Percentiles rank a stretch among this genome's conserved stretches.
Conservation (phyloP, 495 filamentous ascomycete genomes). For the Aspergillus sparsus region DNA sequence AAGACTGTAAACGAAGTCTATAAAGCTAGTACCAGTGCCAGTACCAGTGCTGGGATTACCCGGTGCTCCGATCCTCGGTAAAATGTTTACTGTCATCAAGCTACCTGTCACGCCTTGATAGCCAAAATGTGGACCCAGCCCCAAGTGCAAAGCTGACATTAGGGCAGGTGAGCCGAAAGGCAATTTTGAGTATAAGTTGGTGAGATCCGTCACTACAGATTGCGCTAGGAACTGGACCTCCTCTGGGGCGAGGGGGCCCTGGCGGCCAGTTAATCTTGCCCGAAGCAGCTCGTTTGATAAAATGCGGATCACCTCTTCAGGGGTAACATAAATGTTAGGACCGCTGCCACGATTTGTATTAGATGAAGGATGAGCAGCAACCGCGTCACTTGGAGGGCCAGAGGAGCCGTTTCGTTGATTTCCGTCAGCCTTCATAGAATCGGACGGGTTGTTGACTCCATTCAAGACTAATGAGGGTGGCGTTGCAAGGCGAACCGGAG, state of each 20-base stretch:
- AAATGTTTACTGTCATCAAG: conserved; percentile 29
- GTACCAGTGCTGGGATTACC: background rate
- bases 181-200: conserved; percentile 32
- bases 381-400: conserved; percentile 23
- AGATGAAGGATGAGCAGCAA: conserved; percentile 12
- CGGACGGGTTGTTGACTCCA: conserved; percentile 51
- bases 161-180: conserved; percentile 26
- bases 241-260: conserved; percentile 28
- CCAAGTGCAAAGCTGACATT: conserved; percentile 40
- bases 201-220: conserved; percentile 36
- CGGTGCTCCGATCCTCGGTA: conserved; percentile 11
- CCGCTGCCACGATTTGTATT: conserved; percentile 17
- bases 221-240: conserved; percentile 40
- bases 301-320: conserved; percentile 41
- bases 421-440: conserved; percentile 20
- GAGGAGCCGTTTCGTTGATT: conserved; percentile 32
- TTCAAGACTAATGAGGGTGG: conserved; percentile 72
- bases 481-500: conserved; percentile 74
- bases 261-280: conserved; percentile 33
- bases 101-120: conserved; percentile 28
- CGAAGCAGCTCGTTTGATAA: conserved; percentile 39
- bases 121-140: conserved; percentile 42
- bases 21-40: background rate
- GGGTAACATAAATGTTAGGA: conserved; percentile 24
- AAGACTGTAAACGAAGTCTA: conserved; percentile 30